phyloP scores from a whole-genome alignment of 2,329 filamentous ascomycete species.

The Ceratocystis harringtonii region DNA sequence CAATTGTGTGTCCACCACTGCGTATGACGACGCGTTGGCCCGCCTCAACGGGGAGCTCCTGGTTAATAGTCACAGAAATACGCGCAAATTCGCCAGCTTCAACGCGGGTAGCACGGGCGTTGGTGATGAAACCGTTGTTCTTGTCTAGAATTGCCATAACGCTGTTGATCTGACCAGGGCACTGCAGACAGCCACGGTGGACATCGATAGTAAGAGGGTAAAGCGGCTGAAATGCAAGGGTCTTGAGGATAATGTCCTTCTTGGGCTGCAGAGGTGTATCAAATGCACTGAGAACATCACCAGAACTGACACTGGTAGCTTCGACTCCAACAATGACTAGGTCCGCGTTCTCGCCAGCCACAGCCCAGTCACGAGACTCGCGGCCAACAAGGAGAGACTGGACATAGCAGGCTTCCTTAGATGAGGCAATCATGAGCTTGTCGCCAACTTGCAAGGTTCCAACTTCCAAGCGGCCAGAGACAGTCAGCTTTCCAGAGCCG shows the following conservation, averaged over 20 bases:
- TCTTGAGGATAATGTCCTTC: slow-evolving; percentile 63
- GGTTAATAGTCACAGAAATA: slow-evolving; percentile 58
- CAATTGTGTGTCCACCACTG: slow-evolving; percentile 68
- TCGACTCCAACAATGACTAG: slow-evolving; percentile 80
- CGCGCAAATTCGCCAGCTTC: slow-evolving; percentile 65
- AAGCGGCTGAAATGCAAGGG: slow-evolving; percentile 77
- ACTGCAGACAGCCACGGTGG: slow-evolving; percentile 70
- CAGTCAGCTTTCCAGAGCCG: slow-evolving; percentile 61
- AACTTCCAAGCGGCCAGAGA: slow-evolving; percentile 73
- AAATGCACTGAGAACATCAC: slow-evolving; percentile 71
- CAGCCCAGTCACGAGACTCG: slow-evolving; percentile 67
- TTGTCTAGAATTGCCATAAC: slow-evolving; percentile 68
- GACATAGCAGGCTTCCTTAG: slow-evolving; percentile 60
- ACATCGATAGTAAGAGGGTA: slow-evolving; percentile 83
- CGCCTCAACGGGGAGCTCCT: slow-evolving; percentile 62
- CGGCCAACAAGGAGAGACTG: slow-evolving; percentile 68
- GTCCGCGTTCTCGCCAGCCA: slow-evolving; percentile 76
- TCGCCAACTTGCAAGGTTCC: slow-evolving; percentile 79
- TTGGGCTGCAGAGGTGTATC: slow-evolving; percentile 53
- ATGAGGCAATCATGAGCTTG: slow-evolving; percentile 61
- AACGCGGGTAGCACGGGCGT: slow-evolving; percentile 74
- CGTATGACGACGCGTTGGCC: slow-evolving; percentile 70
- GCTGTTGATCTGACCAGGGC: slow-evolving; percentile 55
- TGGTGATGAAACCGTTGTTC: slow-evolving; percentile 54
- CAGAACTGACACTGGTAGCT: slow-evolving; percentile 61